Conservation (phyloP, 331 rosid genomes). For the Quercus phellos region DNA sequence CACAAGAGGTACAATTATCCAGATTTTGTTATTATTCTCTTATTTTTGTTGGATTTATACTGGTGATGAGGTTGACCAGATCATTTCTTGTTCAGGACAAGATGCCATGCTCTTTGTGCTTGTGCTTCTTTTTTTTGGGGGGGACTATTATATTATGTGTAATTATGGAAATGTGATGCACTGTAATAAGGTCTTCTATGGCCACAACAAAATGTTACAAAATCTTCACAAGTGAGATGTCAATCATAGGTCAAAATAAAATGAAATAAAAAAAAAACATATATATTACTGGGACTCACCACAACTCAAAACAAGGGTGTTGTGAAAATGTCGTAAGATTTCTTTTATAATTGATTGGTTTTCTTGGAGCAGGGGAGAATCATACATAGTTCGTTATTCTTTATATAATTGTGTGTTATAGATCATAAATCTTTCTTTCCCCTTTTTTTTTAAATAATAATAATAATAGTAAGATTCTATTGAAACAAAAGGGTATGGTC, state of each 20-base stretch:
- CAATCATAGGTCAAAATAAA: no score
- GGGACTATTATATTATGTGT: background rate
- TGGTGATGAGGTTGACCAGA: background rate
- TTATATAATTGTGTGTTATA: background rate
- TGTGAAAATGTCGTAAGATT: no score
- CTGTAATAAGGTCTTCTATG: no score
- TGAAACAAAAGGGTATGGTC: background rate
- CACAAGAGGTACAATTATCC: slow-evolving; percentile 63
- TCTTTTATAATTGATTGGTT: background rate
- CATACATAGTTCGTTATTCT: background rate
- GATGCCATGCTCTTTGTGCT: no score
- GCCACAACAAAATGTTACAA: no score
- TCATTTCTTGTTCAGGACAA: background rate
- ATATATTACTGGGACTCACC: no score
- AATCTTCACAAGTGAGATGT: no score
- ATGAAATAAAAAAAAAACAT: no score
- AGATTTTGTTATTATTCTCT: slow-evolving; percentile 5
- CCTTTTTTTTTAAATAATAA: no score
- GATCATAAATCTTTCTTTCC: background rate
- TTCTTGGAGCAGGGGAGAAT: background rate
- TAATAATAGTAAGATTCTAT: no score
- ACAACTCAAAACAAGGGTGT: no score
- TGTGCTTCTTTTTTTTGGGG: background rate
- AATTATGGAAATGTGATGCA: background rate
- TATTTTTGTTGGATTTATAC: background rate